Base-by-base conservation (phyloP, 257 asterid genomes). In the Nicotiana sylvestris region DNA sequence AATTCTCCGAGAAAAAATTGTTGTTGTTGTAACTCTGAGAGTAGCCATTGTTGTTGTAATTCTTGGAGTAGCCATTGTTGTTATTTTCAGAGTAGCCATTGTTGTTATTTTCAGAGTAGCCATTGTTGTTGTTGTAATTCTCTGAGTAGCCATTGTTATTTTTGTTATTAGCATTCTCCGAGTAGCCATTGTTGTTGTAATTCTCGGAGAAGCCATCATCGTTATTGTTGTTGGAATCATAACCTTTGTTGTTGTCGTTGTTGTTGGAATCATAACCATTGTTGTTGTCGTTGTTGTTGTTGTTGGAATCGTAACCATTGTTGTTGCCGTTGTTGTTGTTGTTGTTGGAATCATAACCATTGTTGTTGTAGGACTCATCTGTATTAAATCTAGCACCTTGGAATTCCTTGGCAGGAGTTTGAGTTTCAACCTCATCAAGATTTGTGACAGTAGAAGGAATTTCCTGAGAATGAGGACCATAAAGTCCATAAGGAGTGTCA, bases 401-500 rank as follows among this genome's bases (percentile, higher is more conserved):
- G 0, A 82, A 29, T 81, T 84, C 91, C 56, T 85, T 55, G 3
- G 27, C 60, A n/a, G 84, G 85, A 27, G 83, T 82, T 46, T 87
- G 88, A 60, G 84, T 86, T 17, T 84, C 85, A 3, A 86, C 88
- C 27, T 77, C 66, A 6, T 64, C 85, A 21, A 35, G n/a, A 25
- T 33, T 32, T 0, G 57, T 13, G 68, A 81, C 29, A 2, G 78
- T 55, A 55, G 78, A 77, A 49, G 70, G 66, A 61, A 76, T 67
- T 81, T 78, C 49, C 30, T 51, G 60, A 25, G 82, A 82, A 17
- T 81, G 88, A 69, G 74, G 83, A 27, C 85, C 91, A 35, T 89
- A 86, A 12, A 88, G 84, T 39, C 91, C 88, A 18, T 86, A 89
- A 51, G 88, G 83, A 46, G 66, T 69, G 0, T 86, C 93, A n/a